Base-by-base conservation (phyloP, 305 asterid species). In the Stenogyne calaminthoides region DNA sequence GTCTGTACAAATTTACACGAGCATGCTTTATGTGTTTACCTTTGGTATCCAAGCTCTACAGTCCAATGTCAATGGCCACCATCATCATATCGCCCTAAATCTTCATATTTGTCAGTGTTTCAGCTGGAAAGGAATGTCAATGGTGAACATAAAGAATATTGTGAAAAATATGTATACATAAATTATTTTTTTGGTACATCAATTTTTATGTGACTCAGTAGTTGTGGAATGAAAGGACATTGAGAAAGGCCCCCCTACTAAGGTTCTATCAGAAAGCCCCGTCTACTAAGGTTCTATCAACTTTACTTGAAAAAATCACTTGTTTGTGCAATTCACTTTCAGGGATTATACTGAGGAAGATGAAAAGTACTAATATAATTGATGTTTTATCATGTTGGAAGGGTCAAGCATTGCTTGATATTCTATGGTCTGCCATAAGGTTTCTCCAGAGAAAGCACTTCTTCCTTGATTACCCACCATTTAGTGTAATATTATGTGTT, bases 311-410 rank as follows among this genome's bases (percentile, higher is more conserved):
- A 7, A 15, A 32, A 0, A 14, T 7, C 6, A 34, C 54, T n/a
- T 64, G 22, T 22, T 71, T 47, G 5, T 70, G 59, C 7, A 39
- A 6, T 60, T 67, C 49, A 64, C 19, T 55, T 59, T 20, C 55
- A 64, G 64, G 64, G 52, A 36, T 58, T 34, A 69, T 58, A 19
- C 20, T n/a, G 58, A 40, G 69, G 29, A 61, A 64, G 47, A 61
- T 47, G 62, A 29, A 64, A 69, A 56, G 4, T 68, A 22, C 6
- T 40, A 3, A 3, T 4, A 32, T n/a, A 32, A 32, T 2, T 60
- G 56, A 71, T 59, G 73, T 19, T 58, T 15, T 52, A 62, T 77
- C 77, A 46, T 72, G 56, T 63, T 72, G 46, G 19, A 20, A 47
- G 42, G n/a, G 74, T 73, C 36, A 39, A 40, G 2, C 19, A 39